Percentiles rank a stretch among this genome's conserved stretches.
Evolutionary conservation across 352 stramenopile genomes (phyloP).

Genomic region (Globisporangium polare): DNA sequence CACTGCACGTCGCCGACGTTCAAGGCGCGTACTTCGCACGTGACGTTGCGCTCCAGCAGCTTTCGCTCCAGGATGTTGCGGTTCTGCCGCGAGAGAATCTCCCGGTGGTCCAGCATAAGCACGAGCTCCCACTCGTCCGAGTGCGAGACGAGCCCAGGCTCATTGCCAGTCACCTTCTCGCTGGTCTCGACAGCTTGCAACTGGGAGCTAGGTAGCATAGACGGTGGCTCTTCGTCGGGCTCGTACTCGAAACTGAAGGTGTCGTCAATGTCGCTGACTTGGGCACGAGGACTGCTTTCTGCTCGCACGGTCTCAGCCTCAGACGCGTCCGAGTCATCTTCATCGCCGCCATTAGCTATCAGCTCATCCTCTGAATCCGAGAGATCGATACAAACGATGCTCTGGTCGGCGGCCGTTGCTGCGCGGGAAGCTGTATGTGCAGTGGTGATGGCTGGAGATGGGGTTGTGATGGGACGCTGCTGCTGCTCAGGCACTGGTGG

Average conservation of each 20-base stretch:
- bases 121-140: conserved; percentile 73
- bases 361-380: conserved; percentile 33
- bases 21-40: conserved; percentile 74
- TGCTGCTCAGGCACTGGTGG: neutral
- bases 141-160: conserved; percentile 18
- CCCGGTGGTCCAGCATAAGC: conserved; percentile 78
- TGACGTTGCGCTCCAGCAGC: conserved; percentile 68
- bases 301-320: conserved; percentile 18
- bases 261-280: neutral
- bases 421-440: neutral
- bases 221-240: conserved; percentile 11
- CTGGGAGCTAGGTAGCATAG: neutral
- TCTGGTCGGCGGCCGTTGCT: conserved; percentile 1
- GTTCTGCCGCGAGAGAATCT: conserved; percentile 71
- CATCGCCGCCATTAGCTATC: neutral
- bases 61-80: conserved; percentile 75
- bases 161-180: neutral
- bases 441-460: neutral
- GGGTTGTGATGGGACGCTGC: neutral
- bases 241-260: conserved; percentile 12
- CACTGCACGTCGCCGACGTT: conserved; percentile 80
- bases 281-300: neutral
- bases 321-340: conserved; percentile 5
- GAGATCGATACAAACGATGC: conserved; percentile 32
- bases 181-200: neutral